Evolutionary conservation across 163 green algal species (phyloP), one percentile per base, ranked within the genome.

Genomic region (Volvox carteri): DNA sequence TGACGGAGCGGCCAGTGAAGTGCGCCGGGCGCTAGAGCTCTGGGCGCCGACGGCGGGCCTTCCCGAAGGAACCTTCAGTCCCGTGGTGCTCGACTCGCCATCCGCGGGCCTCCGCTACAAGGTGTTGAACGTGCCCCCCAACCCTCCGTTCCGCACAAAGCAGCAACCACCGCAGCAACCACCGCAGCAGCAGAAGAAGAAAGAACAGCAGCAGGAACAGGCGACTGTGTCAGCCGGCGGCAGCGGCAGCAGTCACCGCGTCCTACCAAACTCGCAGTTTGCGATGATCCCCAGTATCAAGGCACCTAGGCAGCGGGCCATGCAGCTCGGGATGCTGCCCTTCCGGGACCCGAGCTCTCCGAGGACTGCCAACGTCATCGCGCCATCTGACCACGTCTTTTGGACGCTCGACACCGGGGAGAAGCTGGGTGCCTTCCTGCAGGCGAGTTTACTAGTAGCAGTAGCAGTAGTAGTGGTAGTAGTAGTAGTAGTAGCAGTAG

Each of bases 301-400:
- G 28, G 84, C 52, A 3, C 84, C 84, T 7, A 50, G n/a, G 4
- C 46, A 52, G 14, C 76, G 83, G 2, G 6, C 7, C 5, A 39
- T 92, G 85, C 54, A 77, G 33, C 60, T 94, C 44, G 92, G 92
- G 0, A 48, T 95, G 58, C 81, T 95, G 74, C 92, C 92, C 2
- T 54, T 92, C 6, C 60, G 60, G 33, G 88, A 93, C 35, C 35
- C 42, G 28, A 50, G 9, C 19, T 68, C 54, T 0, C 68, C 44
- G 0, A 78, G 92, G 23, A 94, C 92, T 2, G 91, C 73, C 19
- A 95, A 95, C 85, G 41, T 95, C n/a, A 94, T 94, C 60, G 73
- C 60, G 39, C 48, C 46, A 62, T 28, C 90, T 7, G 88, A 92
- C n/a, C 90, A 95, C 74, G 76, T 89, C 5, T 58, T 95, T 3